These are phyloP conservation scores for Pseudoperonospora humuli DNA, from an alignment of 352 stramenopile genomes.

Conservation along the genomic window DNA sequence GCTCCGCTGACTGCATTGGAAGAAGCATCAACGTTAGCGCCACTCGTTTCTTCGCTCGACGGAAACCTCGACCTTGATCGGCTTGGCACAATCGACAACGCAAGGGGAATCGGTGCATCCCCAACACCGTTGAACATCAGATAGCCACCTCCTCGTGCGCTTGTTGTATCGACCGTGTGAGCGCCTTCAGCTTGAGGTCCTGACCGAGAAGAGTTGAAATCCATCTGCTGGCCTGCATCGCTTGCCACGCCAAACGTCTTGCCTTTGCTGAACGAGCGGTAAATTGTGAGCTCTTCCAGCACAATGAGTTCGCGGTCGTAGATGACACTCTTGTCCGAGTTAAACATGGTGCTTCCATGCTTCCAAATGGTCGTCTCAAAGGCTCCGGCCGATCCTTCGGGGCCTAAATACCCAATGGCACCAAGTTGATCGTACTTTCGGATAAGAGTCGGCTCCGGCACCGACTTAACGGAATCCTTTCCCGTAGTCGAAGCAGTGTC, in stretches of 20 bases:
- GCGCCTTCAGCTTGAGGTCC: slow-evolving; percentile 29
- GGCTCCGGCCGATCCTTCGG: slow-evolving; percentile 54
- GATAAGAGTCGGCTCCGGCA: slow-evolving; percentile 29
- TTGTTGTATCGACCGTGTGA: slow-evolving; percentile 31
- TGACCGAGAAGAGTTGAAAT: slow-evolving; percentile 34
- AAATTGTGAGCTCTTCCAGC: slow-evolving; percentile 76
- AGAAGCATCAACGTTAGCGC: neutral
- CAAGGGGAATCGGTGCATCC: slow-evolving; percentile 73
- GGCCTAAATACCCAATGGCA: slow-evolving; percentile 71
- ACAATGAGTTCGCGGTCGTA: slow-evolving; percentile 73
- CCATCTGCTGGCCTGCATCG: slow-evolving; percentile 30
- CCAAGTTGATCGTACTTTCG: slow-evolving; percentile 79
- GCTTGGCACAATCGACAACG: slow-evolving; percentile 51
- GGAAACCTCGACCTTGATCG: slow-evolving; percentile 6
- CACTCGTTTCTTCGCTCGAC: slow-evolving; percentile 7
- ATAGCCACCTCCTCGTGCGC: slow-evolving; percentile 63
- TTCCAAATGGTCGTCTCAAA: slow-evolving; percentile 86
- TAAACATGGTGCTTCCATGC: slow-evolving; percentile 74
- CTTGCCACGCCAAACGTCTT: slow-evolving; percentile 27
- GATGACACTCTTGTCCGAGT: slow-evolving; percentile 68
- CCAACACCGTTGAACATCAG: slow-evolving; percentile 84
- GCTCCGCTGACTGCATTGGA: neutral
- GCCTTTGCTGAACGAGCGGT: slow-evolving; percentile 65
- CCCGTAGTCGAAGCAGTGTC: slow-evolving; percentile 3
- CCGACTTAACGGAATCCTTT: slow-evolving; percentile 6